A percentile compares a stretch with the other conserved stretches of the same genome.
These are phyloP conservation scores for Eucalyptus regnans DNA, from an alignment of 345 rosid species.

Conservation along the genomic window DNA sequence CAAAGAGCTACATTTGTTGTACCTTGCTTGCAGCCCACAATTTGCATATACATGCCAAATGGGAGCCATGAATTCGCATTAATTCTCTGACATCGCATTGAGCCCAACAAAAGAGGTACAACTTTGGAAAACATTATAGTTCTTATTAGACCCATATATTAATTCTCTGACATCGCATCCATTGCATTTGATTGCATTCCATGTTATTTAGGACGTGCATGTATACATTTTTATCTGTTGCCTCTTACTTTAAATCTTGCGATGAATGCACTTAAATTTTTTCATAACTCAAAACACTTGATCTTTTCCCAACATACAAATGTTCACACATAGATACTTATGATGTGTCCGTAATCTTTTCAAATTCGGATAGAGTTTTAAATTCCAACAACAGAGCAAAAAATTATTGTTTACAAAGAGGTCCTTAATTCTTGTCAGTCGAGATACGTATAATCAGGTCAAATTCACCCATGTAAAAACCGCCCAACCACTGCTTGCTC, in stretches of 20 bases:
- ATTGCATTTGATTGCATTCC: fast-evolving
- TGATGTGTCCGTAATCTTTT: background rate
- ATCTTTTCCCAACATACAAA: background rate
- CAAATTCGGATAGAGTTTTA: background rate
- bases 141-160: background rate
- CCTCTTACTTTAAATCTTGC: background rate
- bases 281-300: background rate
- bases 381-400: background rate
- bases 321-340: fast-evolving
- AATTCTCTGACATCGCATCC: too few species aligned
- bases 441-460: background rate
- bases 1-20: background rate
- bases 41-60: background rate
- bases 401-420: background rate
- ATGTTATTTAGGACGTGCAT: background rate
- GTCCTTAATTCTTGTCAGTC: fast-evolving
- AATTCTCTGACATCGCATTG: background rate
- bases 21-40: background rate
- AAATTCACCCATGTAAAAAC: background rate
- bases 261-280: background rate
- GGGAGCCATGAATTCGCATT: background rate
- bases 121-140: background rate
- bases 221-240: background rate
- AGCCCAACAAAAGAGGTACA: background rate
- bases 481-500: background rate